Conservation (phyloP, 2,329 filamentous ascomycete species). For the Drechslerella stenobrocha region DNA sequence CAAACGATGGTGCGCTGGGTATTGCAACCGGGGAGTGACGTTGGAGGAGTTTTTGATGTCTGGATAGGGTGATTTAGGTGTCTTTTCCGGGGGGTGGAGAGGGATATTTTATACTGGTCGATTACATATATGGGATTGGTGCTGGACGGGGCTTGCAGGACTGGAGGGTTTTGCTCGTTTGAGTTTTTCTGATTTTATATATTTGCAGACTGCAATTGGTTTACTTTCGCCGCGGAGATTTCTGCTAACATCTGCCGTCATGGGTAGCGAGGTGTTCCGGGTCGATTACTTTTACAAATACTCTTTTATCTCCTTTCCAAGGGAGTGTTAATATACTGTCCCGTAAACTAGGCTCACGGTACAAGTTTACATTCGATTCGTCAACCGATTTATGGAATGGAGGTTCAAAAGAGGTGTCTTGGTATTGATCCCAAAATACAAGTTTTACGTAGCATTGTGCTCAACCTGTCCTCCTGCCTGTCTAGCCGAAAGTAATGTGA, state of each 20-base stretch:
- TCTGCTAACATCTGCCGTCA: slow-evolving; percentile 5
- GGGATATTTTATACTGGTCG: background rate
- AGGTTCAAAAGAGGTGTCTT: no score
- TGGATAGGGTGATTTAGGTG: background rate
- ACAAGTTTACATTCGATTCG: no score
- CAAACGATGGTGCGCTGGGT: slow-evolving; percentile 4
- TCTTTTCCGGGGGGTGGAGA: background rate
- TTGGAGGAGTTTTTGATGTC: slow-evolving; percentile 17
- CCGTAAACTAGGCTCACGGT: no score
- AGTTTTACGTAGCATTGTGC: no score
- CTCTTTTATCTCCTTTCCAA: slow-evolving; percentile 2
- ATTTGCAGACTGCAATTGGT: background rate
- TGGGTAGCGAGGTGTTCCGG: slow-evolving; percentile 36
- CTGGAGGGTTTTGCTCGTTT: no score
- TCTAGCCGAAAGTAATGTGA: slow-evolving; percentile 50
- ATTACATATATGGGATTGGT: background rate
- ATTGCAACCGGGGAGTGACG: slow-evolving; percentile 13
- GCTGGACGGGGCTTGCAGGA: background rate
- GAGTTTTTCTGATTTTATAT: slow-evolving; percentile 2
- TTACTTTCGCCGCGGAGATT: background rate
- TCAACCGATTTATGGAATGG: no score
- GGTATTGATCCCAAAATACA: no score
- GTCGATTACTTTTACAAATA: slow-evolving; percentile 3
- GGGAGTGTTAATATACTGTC: background rate
- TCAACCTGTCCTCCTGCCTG: background rate